Percentiles rank a stretch among this genome's conserved stretches.
These are phyloP conservation scores for Nakataea oryzae DNA, from an alignment of 2,329 filamentous ascomycete genomes.

Conservation along the genomic window DNA sequence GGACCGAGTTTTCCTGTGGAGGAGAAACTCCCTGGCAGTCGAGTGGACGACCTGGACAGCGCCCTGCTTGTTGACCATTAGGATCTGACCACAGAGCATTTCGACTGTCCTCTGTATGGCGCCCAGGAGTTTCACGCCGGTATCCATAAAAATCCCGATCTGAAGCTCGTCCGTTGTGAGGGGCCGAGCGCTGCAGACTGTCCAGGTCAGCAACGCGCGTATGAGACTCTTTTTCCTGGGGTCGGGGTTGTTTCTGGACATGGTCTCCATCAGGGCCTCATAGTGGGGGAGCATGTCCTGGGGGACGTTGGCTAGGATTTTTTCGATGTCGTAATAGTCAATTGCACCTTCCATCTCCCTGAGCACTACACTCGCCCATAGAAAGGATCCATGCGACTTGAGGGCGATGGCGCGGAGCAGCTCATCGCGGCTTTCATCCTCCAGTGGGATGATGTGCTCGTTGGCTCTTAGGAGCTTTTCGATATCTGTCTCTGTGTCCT, in stretches of 20 bases:
- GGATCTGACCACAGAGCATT: constrained; percentile 22
- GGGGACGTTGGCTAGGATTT: constrained; percentile 20
- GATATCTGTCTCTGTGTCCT: constrained; percentile 12
- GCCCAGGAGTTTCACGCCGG: constrained; percentile 12
- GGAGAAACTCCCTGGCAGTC: constrained; percentile 22
- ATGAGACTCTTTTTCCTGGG: constrained; percentile 13
- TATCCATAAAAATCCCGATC: constrained; percentile 13
- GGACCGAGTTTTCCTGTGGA: constrained; percentile 10
- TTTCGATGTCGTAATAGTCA: constrained; percentile 17
- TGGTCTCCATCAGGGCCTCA: constrained; percentile 21
- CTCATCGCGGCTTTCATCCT: constrained; percentile 8
- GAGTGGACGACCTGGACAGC: constrained; percentile 24
- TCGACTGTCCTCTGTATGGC: constrained; percentile 12
- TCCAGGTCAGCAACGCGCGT: constrained; percentile 14
- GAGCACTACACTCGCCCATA: constrained; percentile 23
- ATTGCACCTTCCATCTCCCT: constrained; percentile 17
- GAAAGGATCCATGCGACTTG: constrained; percentile 23
- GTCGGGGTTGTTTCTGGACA: constrained; percentile 17
- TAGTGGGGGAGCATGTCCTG: too few relatives aligned
- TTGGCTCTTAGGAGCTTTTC: constrained; percentile 2
- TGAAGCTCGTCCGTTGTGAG: constrained; percentile 14
- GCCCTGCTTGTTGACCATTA: constrained; percentile 19
- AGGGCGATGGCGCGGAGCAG: constrained; percentile 19
- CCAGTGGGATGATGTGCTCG: neutral
- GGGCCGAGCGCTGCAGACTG: constrained; percentile 13